A percentile compares a stretch with the other conserved stretches of the same genome.
phyloP scores from a whole-genome alignment of 805 yeast species.

The Myxozyma melibiosi region DNA sequence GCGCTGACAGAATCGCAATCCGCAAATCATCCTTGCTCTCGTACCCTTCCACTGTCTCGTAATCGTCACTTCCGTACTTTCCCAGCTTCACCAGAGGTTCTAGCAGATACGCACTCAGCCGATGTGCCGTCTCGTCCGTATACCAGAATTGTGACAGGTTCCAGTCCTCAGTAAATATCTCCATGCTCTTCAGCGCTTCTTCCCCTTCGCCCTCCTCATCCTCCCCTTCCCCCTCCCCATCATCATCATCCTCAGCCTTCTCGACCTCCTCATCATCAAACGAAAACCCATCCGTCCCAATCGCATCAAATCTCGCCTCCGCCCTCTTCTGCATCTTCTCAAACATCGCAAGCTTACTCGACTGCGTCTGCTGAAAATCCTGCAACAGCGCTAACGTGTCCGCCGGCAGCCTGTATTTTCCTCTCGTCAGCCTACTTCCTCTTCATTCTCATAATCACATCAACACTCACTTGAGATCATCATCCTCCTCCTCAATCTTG shows the following conservation, averaged over 20 bases:
- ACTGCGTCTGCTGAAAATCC: conserved; percentile 69
- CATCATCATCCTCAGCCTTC: conserved; percentile 79
- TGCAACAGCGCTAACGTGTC: conserved; percentile 57
- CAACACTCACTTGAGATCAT: conserved; percentile 12
- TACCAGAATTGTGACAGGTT: conserved; percentile 92
- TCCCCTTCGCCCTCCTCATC: conserved; percentile 83
- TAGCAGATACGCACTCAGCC: conserved; percentile 40
- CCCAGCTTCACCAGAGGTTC: conserved; percentile 18
- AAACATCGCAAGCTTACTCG: conserved; percentile 57
- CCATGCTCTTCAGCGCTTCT: conserved; percentile 56
- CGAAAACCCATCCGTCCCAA: conserved; percentile 38
- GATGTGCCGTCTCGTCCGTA: conserved; percentile 68
- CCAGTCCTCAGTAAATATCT: conserved; percentile 88
- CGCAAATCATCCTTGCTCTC: conserved; percentile 34
- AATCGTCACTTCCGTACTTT: not conserved
- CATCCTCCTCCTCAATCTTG: conserved; percentile 17
- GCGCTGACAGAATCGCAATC: conserved; percentile 81
- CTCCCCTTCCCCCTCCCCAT: conserved; percentile 92
- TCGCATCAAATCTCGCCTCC: conserved; percentile 60
- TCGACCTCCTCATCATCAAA: conserved; percentile 61
- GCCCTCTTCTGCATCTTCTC: conserved; percentile 57
- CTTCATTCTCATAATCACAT: not conserved
- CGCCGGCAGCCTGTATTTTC: conserved; percentile 48
- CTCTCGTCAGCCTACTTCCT: not conserved
- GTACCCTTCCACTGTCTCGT: conserved; percentile 6